These are phyloP conservation scores for Oxytropis ochrocephala DNA, from an alignment of 306 rosid genomes.

Conservation along the genomic window DNA sequence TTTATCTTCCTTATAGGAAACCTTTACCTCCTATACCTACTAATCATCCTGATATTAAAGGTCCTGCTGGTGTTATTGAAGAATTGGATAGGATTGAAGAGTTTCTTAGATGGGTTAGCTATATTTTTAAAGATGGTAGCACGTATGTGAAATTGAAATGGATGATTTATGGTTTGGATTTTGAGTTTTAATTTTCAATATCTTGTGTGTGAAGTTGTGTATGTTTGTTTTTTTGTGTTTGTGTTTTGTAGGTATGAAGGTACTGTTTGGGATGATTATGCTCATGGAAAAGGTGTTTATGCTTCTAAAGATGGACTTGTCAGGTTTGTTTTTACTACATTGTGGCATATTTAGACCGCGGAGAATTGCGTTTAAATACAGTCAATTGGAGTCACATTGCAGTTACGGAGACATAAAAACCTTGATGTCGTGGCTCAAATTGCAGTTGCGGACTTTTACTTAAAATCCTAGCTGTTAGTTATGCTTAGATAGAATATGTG, in stretches of 20 bases:
- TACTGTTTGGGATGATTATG: conserved; percentile 95
- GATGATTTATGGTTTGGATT: background rate
- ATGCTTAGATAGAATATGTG: background rate
- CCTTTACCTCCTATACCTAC: conserved; percentile 55
- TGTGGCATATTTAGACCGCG: background rate
- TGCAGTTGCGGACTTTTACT: no score
- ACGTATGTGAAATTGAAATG: conserved; percentile 36
- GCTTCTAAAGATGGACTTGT: conserved; percentile 55
- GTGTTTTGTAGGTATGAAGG: conserved; percentile 74
- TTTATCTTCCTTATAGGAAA: conserved; percentile 67
- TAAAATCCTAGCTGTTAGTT: background rate
- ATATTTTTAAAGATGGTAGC: conserved; percentile 75
- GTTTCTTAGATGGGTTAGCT: conserved; percentile 93
- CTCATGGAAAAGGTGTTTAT: conserved; percentile 92
- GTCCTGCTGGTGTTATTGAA: conserved; percentile 53
- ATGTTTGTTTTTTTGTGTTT: background rate
- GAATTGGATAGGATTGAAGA: conserved; percentile 96
- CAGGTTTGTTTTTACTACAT: conserved; percentile 55
- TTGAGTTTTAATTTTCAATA: background rate
- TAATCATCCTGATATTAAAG: conserved; percentile 41
- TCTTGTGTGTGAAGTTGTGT: no score
- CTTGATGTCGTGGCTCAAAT: no score
- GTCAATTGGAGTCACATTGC: no score
- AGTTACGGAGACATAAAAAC: no score
- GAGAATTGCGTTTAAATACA: no score